Conservation (phyloP, 2,329 filamentous ascomycete species). For the Fusarium sarcochroum region DNA sequence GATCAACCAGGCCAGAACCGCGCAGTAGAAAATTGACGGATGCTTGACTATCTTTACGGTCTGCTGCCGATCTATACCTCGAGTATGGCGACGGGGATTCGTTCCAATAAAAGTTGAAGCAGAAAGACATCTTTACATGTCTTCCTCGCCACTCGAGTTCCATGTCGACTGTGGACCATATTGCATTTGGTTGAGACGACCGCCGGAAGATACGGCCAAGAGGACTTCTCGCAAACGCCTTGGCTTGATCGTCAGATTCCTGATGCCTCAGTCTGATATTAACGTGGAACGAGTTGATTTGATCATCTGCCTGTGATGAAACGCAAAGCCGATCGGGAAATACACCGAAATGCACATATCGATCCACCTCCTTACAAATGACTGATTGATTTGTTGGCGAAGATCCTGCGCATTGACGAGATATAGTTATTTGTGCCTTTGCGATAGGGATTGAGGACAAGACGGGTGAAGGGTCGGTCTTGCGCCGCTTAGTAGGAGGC, state of each 20-base stretch:
- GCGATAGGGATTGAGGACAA: conserved; percentile 47
- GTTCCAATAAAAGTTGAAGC: conserved; percentile 60
- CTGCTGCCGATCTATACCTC: conserved; percentile 47
- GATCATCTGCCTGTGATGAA: conserved; percentile 23
- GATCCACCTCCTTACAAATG: conserved; percentile 39
- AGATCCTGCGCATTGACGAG: conserved; percentile 42
- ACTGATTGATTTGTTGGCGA: conserved; percentile 15
- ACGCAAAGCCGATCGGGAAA: conserved; percentile 32
- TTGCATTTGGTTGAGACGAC: conserved; percentile 45
- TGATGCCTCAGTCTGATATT: conserved; percentile 43
- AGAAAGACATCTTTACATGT: conserved; percentile 50
- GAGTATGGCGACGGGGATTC: conserved; percentile 52
- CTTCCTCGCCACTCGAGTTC: conserved; percentile 48
- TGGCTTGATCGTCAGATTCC: conserved; percentile 40
- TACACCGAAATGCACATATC: conserved; percentile 39
- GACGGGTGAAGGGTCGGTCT: conserved; percentile 32
- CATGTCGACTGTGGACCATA: conserved; percentile 55
- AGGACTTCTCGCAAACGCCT: conserved; percentile 38
- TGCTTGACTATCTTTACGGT: conserved; percentile 53
- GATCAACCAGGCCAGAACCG: background rate
- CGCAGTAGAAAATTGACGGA: conserved; percentile 58
- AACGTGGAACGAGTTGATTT: conserved; percentile 14
- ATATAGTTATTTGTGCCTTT: conserved; percentile 45
- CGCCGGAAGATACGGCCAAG: conserved; percentile 21
- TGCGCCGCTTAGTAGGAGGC: conserved; percentile 53